phyloP scores from a whole-genome alignment of 148 eudicot species.

The Chenopodium album region DNA sequence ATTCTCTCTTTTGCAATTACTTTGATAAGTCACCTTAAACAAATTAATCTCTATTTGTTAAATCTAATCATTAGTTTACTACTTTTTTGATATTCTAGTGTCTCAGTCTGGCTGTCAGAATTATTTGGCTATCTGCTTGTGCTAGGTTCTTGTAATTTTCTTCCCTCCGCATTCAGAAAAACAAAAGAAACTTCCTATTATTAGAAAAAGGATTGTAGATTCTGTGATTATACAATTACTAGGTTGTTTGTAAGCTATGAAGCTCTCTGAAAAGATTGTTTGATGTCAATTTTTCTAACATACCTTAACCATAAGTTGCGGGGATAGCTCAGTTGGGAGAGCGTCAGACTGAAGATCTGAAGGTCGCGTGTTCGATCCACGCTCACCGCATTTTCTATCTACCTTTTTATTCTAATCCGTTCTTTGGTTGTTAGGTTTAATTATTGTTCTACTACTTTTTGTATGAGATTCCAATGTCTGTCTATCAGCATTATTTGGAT shows the following conservation, averaged over 20 bases:
- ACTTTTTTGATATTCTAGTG: background rate
- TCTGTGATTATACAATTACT: background rate
- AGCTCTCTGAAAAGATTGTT: background rate
- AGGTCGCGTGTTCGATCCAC: slow-evolving; percentile 99
- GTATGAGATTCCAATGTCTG: no score
- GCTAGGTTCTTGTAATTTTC: background rate
- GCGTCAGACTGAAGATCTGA: slow-evolving; percentile 61
- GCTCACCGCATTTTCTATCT: slow-evolving; percentile 42
- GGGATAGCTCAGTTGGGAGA: slow-evolving; percentile 46
- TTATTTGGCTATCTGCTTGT: background rate
- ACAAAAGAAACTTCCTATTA: background rate
- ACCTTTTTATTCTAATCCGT: background rate
- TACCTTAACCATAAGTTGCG: background rate
- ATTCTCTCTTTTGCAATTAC: background rate
- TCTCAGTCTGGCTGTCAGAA: background rate
- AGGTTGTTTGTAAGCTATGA: background rate
- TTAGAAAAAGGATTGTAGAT: background rate
- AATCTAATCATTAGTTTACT: background rate
- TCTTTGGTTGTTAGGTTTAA: no score
- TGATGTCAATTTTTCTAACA: background rate
- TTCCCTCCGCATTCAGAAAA: background rate
- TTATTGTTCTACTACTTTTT: no score
- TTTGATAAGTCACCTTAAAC: background rate
- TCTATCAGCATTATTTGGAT: no score
- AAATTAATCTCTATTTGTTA: background rate